Evolutionary conservation across 305 asterid species (phyloP), one percentile per base, ranked within the genome.

Genomic region (Lippia alba): DNA sequence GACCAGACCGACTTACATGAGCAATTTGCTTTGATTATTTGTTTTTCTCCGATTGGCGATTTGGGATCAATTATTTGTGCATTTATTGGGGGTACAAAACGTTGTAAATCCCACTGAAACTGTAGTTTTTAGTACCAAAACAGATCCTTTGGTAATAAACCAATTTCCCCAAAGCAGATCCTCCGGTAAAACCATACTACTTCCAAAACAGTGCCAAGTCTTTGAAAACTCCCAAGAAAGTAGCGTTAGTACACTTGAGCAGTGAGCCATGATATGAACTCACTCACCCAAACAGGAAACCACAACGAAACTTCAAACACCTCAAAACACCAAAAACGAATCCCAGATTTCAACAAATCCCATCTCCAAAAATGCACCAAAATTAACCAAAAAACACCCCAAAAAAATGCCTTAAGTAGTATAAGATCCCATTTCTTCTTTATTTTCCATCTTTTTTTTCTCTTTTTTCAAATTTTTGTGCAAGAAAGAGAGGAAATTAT

Each of bases 181-280:
- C 30, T 24, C 30, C 30, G 30, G 30, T 24, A 24, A 24, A n/a
- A n/a, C n/a, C n/a, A n/a, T n/a, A n/a, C n/a, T n/a, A n/a, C n/a
- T n/a, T n/a, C n/a, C n/a, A n/a, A n/a, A n/a, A n/a, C n/a, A n/a
- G 30, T 61, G 56, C 44, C 65, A 45, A 61, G 63, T 69, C 55
- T 49, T 36, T 39, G 66, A 54, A 67, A 48, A 58, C 58, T 18
- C 53, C 56, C 55, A 61, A 70, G 67, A 56, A 66, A 66, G 75
- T 66, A 61, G 50, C 9, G 7, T 5, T 12, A 71, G 78, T 71
- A 78, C 67, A 78, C 63, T 78, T 65, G 83, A 74, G 79, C 77
- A 71, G 48, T 71, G 82, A 74, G 63, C 72, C 79, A 40, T 73
- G 70, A 70, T 56, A 80, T 64, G 82, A 68, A 67, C 30, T 67